phyloP scores from a whole-genome alignment of 2,329 filamentous ascomycete species.

The Ambrosiella beaveri region DNA sequence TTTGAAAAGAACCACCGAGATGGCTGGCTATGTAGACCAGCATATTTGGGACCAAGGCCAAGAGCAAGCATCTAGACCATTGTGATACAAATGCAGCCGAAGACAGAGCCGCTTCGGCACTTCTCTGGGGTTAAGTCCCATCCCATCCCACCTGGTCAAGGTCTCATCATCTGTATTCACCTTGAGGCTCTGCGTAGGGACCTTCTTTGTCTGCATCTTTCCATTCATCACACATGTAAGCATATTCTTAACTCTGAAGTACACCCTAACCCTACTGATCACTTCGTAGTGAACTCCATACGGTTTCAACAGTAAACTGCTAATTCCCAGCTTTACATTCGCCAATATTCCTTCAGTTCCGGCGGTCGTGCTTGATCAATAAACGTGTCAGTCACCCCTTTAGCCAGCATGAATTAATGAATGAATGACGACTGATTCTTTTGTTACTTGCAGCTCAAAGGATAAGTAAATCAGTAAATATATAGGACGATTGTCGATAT shows the following conservation, averaged over 20 bases:
- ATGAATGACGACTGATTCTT: not conserved
- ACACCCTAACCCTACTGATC: not conserved
- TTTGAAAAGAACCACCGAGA: no score
- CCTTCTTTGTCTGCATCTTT: not conserved
- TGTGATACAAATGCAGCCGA: not conserved
- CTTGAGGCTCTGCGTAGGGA: not conserved
- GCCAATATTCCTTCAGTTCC: not conserved
- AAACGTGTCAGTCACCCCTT: not conserved
- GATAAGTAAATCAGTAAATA: no score
- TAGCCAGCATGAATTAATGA: not conserved
- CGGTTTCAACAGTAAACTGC: not conserved
- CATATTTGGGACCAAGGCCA: no score
- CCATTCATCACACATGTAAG: not conserved
- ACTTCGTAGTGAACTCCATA: no score
- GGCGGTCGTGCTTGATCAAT: not conserved
- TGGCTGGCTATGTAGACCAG: no score
- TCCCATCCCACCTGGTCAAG: not conserved
- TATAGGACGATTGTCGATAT: no score
- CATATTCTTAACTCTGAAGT: not conserved
- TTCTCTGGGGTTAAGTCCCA: not conserved
- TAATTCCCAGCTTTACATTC: not conserved
- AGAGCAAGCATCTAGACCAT: not conserved
- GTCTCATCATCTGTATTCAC: no score
- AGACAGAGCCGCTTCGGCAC: not conserved
- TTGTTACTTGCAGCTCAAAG: not conserved